Evolutionary conservation across 176 grass and related monocot species (phyloP), one percentile per base, ranked within the genome.

Genomic region (Melocanna baccifera): DNA sequence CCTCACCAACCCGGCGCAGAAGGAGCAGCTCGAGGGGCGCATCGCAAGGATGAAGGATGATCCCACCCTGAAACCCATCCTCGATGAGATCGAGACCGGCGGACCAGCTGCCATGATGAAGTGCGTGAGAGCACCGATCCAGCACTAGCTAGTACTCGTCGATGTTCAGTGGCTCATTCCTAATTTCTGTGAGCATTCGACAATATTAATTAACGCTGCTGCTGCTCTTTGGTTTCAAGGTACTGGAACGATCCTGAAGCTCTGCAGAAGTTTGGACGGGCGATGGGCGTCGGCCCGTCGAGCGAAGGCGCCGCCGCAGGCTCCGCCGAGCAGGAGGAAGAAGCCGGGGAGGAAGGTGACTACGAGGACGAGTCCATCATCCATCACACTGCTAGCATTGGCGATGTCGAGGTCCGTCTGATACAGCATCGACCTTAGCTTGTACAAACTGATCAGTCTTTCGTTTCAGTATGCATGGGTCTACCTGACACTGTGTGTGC

Each of bases 21-120:
- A 93, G 81, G 87, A 94, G 63, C 91, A 92, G 85, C 83, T 98
- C 2, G 87, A 98, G 89, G 87, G 89, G 67, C 87, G 91, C 82
- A 87, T 98, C 83, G 73, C 87, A 25, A 64, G 63, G 47, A 99
- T 99, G 84, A 96, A 99, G 81, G 93, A 94, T 5, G 96, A 99
- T 71, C 93, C 93, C 37, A 23, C 88, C 0, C 81, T 99, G 22
- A 99, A 99, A 85, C 89, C 89, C 73, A 94, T 99, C 85, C 85
- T 99, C 77, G 96, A 99, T 56, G 96, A 99, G 89, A 96, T 99
- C 74, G 96, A 99, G 89, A 79, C 65, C 45, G 96, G 91, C 53
- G 96, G 93, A 10, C 91, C 96, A 29, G 87, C 87, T 12, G 91
- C 91, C 41, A 99, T 99, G 96, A 99, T 99, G 96, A 99, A 96